Percentiles rank a stretch among this genome's conserved stretches.
Evolutionary conservation across 73 alveolate species (phyloP).

Genomic region (Halteria grandinella): DNA sequence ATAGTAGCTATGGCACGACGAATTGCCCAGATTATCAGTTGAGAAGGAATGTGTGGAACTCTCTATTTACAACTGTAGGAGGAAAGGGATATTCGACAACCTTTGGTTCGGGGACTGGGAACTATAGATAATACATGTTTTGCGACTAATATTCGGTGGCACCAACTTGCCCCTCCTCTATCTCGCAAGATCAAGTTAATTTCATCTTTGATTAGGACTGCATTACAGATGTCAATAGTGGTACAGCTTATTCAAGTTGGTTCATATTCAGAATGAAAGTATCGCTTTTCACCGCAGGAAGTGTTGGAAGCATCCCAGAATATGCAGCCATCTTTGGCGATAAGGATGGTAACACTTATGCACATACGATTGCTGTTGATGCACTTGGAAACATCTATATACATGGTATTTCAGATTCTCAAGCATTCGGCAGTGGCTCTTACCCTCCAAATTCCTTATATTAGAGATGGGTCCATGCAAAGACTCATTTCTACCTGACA

Average conservation of each 20-base stretch:
- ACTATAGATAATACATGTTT: neutral
- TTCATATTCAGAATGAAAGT: conserved; percentile 2
- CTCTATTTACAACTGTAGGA: neutral
- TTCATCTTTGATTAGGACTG: conserved; percentile 35
- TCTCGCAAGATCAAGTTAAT: neutral
- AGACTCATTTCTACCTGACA: conserved; percentile 37
- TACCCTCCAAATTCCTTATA: neutral
- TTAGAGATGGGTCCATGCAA: conserved; percentile 10
- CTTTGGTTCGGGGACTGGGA: neutral
- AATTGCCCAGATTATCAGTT: conserved; percentile 8
- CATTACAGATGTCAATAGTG: conserved; percentile 13
- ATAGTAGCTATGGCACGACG: no score
- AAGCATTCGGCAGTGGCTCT: conserved; percentile 7
- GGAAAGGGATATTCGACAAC: neutral
- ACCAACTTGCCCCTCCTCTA: neutral
- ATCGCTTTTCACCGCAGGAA: neutral
- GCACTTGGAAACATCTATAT: neutral
- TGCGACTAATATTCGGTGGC: conserved; percentile 3
- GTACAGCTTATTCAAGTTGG: conserved; percentile 13
- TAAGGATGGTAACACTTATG: conserved; percentile 21
- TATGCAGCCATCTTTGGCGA: conserved; percentile 45
- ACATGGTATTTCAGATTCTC: neutral
- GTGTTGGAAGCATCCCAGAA: neutral
- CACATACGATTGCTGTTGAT: conserved; percentile 21
- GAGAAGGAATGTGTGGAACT: neutral